Evolutionary conservation across 176 grass and related monocot genomes (phyloP).

Genomic region (Cymbopogon citratus): DNA sequence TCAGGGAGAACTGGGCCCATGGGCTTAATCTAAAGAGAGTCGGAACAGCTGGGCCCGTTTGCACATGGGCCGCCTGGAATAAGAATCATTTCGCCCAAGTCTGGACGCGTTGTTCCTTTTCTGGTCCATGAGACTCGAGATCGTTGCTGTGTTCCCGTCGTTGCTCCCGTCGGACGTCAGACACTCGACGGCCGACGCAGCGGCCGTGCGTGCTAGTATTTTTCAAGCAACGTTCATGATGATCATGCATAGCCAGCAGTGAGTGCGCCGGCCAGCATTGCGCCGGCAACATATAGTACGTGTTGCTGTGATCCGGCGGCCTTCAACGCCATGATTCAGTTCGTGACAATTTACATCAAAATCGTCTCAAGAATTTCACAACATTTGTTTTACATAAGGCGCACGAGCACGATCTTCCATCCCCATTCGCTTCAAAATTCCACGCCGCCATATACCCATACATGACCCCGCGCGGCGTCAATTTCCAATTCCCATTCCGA

Average conservation of each 20-base stretch:
- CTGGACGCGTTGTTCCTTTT: too few relatives aligned
- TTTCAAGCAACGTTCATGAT: neutral
- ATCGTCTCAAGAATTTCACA: neutral
- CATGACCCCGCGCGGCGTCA: neutral
- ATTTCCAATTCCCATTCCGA: neutral
- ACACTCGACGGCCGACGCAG: neutral
- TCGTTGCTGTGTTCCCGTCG: too few relatives aligned
- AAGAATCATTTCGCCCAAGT: too few relatives aligned
- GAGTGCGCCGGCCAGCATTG: neutral
- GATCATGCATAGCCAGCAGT: neutral
- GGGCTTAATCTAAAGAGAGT: too few relatives aligned
- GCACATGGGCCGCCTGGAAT: too few relatives aligned
- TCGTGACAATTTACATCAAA: conserved; percentile 16
- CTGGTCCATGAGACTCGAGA: too few relatives aligned
- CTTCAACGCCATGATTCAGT: neutral
- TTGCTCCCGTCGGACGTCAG: too few relatives aligned
- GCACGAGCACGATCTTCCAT: neutral
- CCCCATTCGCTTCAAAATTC: neutral
- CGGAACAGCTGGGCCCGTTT: too few relatives aligned
- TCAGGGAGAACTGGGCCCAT: too few relatives aligned
- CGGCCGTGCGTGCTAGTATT: neutral
- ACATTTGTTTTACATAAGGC: conserved; percentile 9
- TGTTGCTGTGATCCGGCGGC: neutral
- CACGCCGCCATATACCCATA: neutral
- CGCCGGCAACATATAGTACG: neutral